phyloP scores from a whole-genome alignment of 129 eudicot genomes.

The Pittosporum tobira region DNA sequence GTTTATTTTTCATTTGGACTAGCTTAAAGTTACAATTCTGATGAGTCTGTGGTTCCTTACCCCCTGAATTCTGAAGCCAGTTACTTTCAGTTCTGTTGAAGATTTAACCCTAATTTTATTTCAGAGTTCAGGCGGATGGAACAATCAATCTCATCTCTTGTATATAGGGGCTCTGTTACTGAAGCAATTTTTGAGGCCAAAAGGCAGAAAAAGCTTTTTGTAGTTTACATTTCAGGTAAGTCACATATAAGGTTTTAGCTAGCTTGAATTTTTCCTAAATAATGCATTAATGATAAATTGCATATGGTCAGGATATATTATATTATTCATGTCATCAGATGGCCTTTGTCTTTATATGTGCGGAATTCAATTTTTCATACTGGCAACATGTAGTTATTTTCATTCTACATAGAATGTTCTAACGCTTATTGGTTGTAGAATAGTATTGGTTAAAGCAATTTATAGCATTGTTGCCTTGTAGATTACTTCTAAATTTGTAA shows the following conservation, averaged over 20 bases:
- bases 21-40: too few species aligned
- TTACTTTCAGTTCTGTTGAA: background rate
- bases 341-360: background rate
- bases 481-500: too few species aligned
- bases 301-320: background rate
- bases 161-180: conserved; percentile 57
- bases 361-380: background rate
- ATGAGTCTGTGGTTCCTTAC: too few species aligned
- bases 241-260: background rate
- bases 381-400: background rate
- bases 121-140: conserved; percentile 55
- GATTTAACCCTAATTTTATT: conserved; percentile 1
- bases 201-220: conserved; percentile 70
- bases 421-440: too few species aligned
- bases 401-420: background rate
- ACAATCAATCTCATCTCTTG: conserved; percentile 46
- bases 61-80: too few species aligned
- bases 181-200: conserved; percentile 79
- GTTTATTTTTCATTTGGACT: too few species aligned
- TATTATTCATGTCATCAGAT: background rate
- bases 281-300: background rate
- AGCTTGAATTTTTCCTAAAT: background rate
- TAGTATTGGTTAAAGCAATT: too few species aligned
- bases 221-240: conserved; percentile 73
- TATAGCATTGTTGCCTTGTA: too few species aligned